Evolutionary conservation across 768 basidiomycete species (phyloP).

Genomic region (Pleurotus platypus): DNA sequence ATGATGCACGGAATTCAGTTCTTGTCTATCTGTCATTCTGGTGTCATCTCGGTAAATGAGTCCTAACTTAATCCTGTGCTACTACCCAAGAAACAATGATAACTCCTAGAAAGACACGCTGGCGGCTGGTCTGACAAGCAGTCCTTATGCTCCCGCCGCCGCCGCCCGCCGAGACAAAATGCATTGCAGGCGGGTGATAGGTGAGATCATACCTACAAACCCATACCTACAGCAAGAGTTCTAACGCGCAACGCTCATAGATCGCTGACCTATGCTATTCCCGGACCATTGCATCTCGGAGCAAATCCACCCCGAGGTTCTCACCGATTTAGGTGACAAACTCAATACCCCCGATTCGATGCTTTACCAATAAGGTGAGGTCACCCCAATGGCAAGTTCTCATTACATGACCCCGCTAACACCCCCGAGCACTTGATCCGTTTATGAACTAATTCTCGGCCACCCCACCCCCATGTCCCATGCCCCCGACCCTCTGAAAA

Average conservation of each 20-base stretch:
- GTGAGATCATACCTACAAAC: too few species aligned
- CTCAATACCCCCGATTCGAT: too few species aligned
- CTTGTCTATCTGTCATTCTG: constrained; percentile 5
- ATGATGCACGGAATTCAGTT: neutral
- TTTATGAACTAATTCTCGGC: neutral
- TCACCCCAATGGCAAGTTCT: too few species aligned
- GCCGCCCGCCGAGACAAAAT: too few species aligned
- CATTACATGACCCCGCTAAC: too few species aligned
- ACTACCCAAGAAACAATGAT: neutral
- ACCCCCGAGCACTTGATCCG: neutral
- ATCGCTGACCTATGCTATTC: too few species aligned
- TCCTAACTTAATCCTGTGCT: neutral
- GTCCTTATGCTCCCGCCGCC: too few species aligned
- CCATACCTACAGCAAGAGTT: too few species aligned
- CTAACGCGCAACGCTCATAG: too few species aligned
- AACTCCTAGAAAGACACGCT: too few species aligned
- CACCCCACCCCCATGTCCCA: neutral
- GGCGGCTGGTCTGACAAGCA: too few species aligned
- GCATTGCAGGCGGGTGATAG: too few species aligned
- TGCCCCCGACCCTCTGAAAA: neutral
- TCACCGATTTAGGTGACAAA: neutral
- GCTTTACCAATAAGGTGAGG: neutral
- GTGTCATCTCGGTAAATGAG: neutral
- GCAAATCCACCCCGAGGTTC: neutral
- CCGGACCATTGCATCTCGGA: neutral